phyloP scores from a whole-genome alignment of 2,329 filamentous ascomycete genomes.

The Hypoxylon sp. region DNA sequence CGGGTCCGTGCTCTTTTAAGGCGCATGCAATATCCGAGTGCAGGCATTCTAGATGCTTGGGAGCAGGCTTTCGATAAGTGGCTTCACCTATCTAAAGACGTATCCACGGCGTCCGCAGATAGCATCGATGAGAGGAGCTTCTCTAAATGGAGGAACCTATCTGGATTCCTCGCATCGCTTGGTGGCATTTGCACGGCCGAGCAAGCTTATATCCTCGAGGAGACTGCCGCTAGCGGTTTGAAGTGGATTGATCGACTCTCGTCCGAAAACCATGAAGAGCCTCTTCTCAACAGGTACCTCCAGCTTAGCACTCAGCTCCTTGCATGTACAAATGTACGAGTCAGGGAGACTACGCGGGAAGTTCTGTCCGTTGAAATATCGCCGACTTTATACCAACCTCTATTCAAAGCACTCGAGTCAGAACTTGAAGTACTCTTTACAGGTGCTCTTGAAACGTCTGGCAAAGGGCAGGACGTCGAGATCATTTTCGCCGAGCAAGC shows the following conservation, averaged over 20 bases:
- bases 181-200: slow-evolving; percentile 76
- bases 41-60: slow-evolving; percentile 78
- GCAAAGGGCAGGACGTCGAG: slow-evolving; percentile 70
- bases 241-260: slow-evolving; percentile 75
- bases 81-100: slow-evolving; percentile 74
- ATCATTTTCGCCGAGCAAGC: slow-evolving; percentile 78
- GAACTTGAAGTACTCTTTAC: slow-evolving; percentile 76
- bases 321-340: slow-evolving; percentile 73
- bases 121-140: slow-evolving; percentile 69
- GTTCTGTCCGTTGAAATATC: slow-evolving; percentile 76
- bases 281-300: slow-evolving; percentile 72
- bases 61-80: slow-evolving; percentile 75
- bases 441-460: slow-evolving; percentile 65
- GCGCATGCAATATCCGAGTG: slow-evolving; percentile 72
- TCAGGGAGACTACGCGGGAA: slow-evolving; percentile 77
- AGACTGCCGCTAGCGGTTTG: slow-evolving; percentile 69
- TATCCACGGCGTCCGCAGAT: slow-evolving; percentile 68
- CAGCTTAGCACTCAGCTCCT: slow-evolving; percentile 75
- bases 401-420: slow-evolving; percentile 75
- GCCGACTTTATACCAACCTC: slow-evolving; percentile 70
- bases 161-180: slow-evolving; percentile 76
- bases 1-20: slow-evolving; percentile 72
- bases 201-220: slow-evolving; percentile 70
- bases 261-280: slow-evolving; percentile 72
- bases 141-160: slow-evolving; percentile 78